Evolutionary conservation across 2,329 filamentous ascomycete genomes (phyloP), one percentile per base, ranked within the genome.

Genomic region (Fusarium solani-melongenae): DNA sequence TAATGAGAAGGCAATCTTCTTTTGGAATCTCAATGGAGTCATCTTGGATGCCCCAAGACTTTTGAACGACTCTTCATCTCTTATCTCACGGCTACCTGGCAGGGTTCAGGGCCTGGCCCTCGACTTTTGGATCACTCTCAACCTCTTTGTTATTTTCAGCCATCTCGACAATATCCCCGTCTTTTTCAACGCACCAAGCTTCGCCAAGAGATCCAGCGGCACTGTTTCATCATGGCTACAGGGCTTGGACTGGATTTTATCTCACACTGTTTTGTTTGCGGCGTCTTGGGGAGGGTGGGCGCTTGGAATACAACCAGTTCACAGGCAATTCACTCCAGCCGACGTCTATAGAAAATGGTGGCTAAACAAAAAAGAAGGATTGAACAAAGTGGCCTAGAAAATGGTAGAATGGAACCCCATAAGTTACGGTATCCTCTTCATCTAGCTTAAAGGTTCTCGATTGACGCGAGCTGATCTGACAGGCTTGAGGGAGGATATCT

Each of bases 11-110:
- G 80, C 83, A 3, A 67, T 86, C 0, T 88, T 88, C 76, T 88
- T 88, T 70, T 84, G 85, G 80, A 87, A 87, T 59, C 64, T 88
- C 29, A 87, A 88, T 46, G 83, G 83, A 0, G 76, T 85, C 4
- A 78, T 85, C 15, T 72, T 86, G 22, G 53, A 77, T 11, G 70
- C 76, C 1, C 71, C 73, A 1, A 66, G 51, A 17, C 24, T 74
- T 3, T 4, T 76, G 2, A 38, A 4, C 5, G 63, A 62, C n/a
- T 0, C 51, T 1, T 34, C 62, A 1, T 57, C 56, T 1, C 0
- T 72, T 0, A 15, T 74, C 3, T 69, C 67, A 0, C 61, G 59
- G 2, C 51, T 70, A 2, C 76, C 77, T 0, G 29, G 56, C 2
- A 31, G 59, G 17, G 12, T 78, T 5, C 72, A 75, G 8, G 71